phyloP scores from a whole-genome alignment of 2,329 filamentous ascomycete genomes.

The Aspergillus sp. region DNA sequence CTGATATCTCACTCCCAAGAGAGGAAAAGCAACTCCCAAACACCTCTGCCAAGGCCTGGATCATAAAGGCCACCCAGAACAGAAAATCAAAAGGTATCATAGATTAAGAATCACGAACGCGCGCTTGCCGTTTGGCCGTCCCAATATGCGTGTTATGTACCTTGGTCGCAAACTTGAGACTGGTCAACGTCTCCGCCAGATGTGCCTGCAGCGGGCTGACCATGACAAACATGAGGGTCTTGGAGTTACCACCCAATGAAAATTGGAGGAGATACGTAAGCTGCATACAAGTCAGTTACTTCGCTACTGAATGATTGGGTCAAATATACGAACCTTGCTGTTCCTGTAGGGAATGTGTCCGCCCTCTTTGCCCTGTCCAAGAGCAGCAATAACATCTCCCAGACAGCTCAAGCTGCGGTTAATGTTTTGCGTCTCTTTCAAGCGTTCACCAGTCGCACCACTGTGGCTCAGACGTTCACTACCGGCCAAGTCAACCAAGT shows the following conservation, averaged over 20 bases:
- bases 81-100: slow-evolving; percentile 9
- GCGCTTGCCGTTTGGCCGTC: slow-evolving; percentile 63
- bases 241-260: slow-evolving; percentile 89
- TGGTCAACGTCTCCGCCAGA: slow-evolving; percentile 88
- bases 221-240: slow-evolving; percentile 99
- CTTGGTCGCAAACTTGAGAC: slow-evolving; percentile 94
- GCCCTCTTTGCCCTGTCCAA: slow-evolving; percentile 77
- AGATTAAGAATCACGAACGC: slow-evolving; percentile 39
- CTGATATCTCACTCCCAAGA: background rate
- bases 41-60: slow-evolving; percentile 8
- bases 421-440: slow-evolving; percentile 95
- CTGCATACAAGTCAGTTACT: slow-evolving; percentile 41
- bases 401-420: slow-evolving; percentile 92
- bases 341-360: slow-evolving; percentile 91
- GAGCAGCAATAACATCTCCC: slow-evolving; percentile 88
- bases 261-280: slow-evolving; percentile 94
- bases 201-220: slow-evolving; percentile 89
- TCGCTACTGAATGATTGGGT: background rate
- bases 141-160: slow-evolving; percentile 87
- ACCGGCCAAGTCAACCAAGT: slow-evolving; percentile 92
- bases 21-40: slow-evolving; percentile 3
- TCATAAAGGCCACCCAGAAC: slow-evolving; percentile 7
- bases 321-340: slow-evolving; percentile 67
- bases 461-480: slow-evolving; percentile 89
- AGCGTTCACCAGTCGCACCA: slow-evolving; percentile 78